Percentiles rank a stretch among this genome's conserved stretches.
phyloP scores from a whole-genome alignment of 768 basidiomycete genomes.

The Macrolepiota dolichaula region DNA sequence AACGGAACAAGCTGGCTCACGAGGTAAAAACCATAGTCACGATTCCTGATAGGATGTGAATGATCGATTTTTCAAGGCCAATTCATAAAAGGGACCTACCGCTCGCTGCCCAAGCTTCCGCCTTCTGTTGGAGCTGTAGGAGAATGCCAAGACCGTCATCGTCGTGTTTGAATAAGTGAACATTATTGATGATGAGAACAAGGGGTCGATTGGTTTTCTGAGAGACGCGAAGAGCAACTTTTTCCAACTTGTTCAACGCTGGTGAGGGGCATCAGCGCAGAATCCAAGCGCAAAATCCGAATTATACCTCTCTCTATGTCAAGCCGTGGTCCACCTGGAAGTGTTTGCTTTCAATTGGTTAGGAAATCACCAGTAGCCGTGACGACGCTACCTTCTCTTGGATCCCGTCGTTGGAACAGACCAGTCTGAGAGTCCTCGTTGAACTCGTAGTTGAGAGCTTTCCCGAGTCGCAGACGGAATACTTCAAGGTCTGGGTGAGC shows the following conservation, averaged over 20 bases:
- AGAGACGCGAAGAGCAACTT: slow-evolving; percentile 72
- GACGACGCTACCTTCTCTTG: slow-evolving; percentile 58
- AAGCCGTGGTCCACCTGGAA: slow-evolving; percentile 64
- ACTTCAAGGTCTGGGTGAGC: slow-evolving; percentile 87
- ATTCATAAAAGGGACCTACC: slow-evolving; percentile 37
- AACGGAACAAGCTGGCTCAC: slow-evolving; percentile 33
- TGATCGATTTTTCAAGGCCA: slow-evolving; percentile 3
- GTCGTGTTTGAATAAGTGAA: slow-evolving; percentile 72
- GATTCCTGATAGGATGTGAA: slow-evolving; percentile 43
- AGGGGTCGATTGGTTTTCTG: slow-evolving; percentile 60
- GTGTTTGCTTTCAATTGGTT: slow-evolving; percentile 6
- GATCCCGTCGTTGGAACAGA: slow-evolving; percentile 80
- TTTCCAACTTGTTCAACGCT: slow-evolving; percentile 83
- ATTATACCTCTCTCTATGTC: slow-evolving; percentile 74
- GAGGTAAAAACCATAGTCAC: slow-evolving; percentile 77
- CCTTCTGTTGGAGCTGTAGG: slow-evolving; percentile 83
- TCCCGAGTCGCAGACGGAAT: slow-evolving; percentile 81
- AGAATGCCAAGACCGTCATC: slow-evolving; percentile 75
- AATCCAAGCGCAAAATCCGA: neutral
- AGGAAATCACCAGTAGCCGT: neutral
- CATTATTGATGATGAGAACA: slow-evolving; percentile 79
- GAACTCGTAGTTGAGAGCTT: slow-evolving; percentile 83
- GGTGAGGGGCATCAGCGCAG: neutral
- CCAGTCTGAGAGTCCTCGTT: slow-evolving; percentile 80
- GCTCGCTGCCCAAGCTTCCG: slow-evolving; percentile 82